Conservation (phyloP, 2,329 filamentous ascomycete species). For the Cadophora sp. region DNA sequence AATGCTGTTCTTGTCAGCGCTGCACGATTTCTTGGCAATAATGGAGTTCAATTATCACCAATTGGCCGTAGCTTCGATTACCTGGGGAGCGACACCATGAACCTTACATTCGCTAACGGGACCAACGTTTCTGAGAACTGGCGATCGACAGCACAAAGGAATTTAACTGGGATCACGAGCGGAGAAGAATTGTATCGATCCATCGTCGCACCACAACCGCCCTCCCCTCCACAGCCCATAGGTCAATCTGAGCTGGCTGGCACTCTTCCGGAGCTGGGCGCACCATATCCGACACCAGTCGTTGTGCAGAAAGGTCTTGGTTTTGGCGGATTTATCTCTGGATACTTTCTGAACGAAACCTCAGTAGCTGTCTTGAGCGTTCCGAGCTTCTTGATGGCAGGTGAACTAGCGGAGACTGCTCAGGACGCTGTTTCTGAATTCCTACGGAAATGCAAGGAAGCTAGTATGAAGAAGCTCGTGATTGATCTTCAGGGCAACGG, state of each 20-base stretch:
- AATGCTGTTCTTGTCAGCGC: conserved; percentile 47
- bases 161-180: conserved; percentile 34
- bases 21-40: conserved; percentile 1
- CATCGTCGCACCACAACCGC: conserved; percentile 22
- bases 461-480: conserved; percentile 65
- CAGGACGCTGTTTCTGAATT: conserved; percentile 42
- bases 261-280: conserved; percentile 10
- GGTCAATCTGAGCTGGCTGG: background rate
- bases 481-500: conserved; percentile 65
- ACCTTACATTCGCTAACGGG: conserved; percentile 48
- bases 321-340: conserved; percentile 21
- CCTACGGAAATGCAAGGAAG: conserved; percentile 52
- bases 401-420: conserved; percentile 26
- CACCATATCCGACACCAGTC: conserved; percentile 30
- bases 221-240: background rate
- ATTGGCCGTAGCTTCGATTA: conserved; percentile 43
- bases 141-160: conserved; percentile 37
- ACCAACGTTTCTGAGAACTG: conserved; percentile 42
- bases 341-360: conserved; percentile 36
- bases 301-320: conserved; percentile 26
- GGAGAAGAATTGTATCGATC: conserved; percentile 30
- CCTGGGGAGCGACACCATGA: conserved; percentile 42
- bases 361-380: conserved; percentile 35
- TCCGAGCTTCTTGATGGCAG: conserved; percentile 31
- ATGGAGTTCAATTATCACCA: conserved; percentile 32